Conservation (phyloP, 1,284 basidiomycete genomes). For the Heterobasidion irregulare region DNA sequence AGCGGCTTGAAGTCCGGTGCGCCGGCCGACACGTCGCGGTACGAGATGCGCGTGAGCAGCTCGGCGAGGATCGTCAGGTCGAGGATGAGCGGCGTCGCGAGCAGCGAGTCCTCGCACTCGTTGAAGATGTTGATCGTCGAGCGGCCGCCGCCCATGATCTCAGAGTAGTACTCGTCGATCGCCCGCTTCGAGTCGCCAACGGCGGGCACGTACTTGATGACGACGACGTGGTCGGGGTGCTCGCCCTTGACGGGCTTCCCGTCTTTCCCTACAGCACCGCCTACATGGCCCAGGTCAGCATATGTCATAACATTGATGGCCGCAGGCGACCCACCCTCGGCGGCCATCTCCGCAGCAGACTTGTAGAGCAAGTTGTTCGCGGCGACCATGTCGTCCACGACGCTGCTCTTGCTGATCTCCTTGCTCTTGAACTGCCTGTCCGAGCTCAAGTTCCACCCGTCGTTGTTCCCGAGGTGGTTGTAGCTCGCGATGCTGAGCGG, state of each 20-base stretch:
- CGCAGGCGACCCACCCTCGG: constrained; percentile 3
- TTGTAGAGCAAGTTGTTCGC: constrained; percentile 90
- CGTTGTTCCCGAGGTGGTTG: constrained; percentile 99
- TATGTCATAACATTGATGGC: neutral
- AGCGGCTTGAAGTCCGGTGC: constrained; percentile 64
- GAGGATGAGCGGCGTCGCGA: constrained; percentile 93
- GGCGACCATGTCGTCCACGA: constrained; percentile 96
- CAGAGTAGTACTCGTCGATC: constrained; percentile 98
- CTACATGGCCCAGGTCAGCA: neutral
- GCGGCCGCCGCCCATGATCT: constrained; percentile 79
- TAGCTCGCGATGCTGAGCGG: constrained; percentile 94
- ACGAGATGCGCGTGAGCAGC: constrained; percentile 89
- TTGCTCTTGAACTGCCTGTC: constrained; percentile 96
- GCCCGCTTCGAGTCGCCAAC: constrained; percentile 97
- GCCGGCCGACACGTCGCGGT: constrained; percentile 47
- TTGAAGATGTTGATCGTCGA: constrained; percentile 93
- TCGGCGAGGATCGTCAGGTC: constrained; percentile 93
- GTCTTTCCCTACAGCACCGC: constrained; percentile 32
- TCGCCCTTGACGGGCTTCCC: constrained; percentile 72
- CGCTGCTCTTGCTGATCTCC: constrained; percentile 95
- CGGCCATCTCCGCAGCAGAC: constrained; percentile 46
- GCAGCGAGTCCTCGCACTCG: constrained; percentile 93
- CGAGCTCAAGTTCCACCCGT: constrained; percentile 90
- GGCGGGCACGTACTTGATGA: constrained; percentile 91
- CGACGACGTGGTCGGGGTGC: constrained; percentile 96